Evolutionary conservation across 140 eudicot species (phyloP).

Genomic region (Anethum foeniculum): DNA sequence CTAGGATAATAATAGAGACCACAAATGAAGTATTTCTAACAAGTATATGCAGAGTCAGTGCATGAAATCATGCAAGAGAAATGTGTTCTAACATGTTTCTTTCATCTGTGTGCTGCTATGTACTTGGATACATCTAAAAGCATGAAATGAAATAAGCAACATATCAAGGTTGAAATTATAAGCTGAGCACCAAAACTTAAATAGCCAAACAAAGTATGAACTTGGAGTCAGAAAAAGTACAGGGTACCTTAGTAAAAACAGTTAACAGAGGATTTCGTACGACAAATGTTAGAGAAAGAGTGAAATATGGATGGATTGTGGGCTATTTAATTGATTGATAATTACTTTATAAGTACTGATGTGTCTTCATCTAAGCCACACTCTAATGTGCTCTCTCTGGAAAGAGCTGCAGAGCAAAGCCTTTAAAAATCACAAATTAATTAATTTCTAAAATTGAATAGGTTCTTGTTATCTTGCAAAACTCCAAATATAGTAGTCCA

Average conservation of each 20-base stretch:
- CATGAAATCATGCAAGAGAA: neutral
- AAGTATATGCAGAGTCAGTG: neutral
- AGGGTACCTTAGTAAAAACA: neutral
- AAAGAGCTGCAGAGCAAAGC: neutral
- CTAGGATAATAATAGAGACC: neutral
- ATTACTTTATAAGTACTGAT: neutral
- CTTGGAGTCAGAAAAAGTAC: neutral
- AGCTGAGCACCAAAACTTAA: neutral
- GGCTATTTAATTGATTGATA: neutral
- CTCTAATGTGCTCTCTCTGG: neutral
- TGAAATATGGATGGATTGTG: neutral
- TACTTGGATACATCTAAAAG: too few relatives aligned
- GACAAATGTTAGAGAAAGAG: neutral
- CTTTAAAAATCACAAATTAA: neutral
- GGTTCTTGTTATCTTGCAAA: neutral
- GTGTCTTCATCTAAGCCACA: slow-evolving; percentile 7
- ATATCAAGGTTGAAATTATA: too few relatives aligned
- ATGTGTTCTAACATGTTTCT: neutral
- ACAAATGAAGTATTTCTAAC: neutral
- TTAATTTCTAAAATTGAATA: neutral
- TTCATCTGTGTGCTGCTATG: neutral
- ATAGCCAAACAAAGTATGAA: neutral
- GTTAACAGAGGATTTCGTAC: neutral
- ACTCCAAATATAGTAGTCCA: neutral
- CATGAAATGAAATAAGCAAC: too few relatives aligned